Percentiles rank a stretch among this genome's conserved stretches.
Evolutionary conservation across 1,284 basidiomycete genomes (phyloP).

Genomic region (Stereum hirsutum): DNA sequence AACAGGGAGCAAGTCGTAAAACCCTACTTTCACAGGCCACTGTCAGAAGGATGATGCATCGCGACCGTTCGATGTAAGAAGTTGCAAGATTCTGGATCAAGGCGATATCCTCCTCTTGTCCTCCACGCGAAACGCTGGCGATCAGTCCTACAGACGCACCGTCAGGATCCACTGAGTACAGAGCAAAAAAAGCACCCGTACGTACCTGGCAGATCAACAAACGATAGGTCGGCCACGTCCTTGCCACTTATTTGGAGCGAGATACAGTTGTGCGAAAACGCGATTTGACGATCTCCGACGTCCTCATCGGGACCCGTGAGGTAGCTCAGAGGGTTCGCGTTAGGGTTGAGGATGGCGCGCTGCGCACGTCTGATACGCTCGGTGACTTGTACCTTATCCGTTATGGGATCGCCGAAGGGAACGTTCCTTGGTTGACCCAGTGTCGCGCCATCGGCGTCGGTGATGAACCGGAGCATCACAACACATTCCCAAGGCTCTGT

Average conservation of each 20-base stretch:
- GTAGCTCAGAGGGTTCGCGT: conserved; percentile 22
- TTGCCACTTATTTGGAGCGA: conserved; percentile 59
- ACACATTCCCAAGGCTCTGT: conserved; percentile 42
- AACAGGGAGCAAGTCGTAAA: too few relatives aligned
- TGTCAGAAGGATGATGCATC: conserved; percentile 61
- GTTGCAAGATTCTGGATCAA: conserved; percentile 53
- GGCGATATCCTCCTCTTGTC: conserved; percentile 44
- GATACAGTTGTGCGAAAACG: conserved; percentile 57
- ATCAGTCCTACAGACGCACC: conserved; percentile 44
- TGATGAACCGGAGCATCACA: conserved; percentile 42
- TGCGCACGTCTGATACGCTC: conserved; percentile 63
- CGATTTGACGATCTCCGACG: conserved; percentile 24
- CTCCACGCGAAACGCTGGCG: conserved; percentile 41
- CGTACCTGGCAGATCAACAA: conserved; percentile 61
- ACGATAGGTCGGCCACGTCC: conserved; percentile 63
- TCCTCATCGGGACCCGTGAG: conserved; percentile 27
- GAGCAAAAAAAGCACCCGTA: not conserved
- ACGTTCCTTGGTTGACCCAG: conserved; percentile 31
- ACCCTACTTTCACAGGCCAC: conserved; percentile 64
- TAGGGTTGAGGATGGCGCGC: conserved; percentile 61
- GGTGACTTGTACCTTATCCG: conserved; percentile 45
- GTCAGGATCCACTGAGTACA: not conserved
- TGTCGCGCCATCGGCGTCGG: conserved; percentile 32
- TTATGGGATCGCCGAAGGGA: conserved; percentile 45
- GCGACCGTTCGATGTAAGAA: conserved; percentile 51